Conservation (phyloP, 2,329 filamentous ascomycete species). For the Orbilia brochopaga region DNA sequence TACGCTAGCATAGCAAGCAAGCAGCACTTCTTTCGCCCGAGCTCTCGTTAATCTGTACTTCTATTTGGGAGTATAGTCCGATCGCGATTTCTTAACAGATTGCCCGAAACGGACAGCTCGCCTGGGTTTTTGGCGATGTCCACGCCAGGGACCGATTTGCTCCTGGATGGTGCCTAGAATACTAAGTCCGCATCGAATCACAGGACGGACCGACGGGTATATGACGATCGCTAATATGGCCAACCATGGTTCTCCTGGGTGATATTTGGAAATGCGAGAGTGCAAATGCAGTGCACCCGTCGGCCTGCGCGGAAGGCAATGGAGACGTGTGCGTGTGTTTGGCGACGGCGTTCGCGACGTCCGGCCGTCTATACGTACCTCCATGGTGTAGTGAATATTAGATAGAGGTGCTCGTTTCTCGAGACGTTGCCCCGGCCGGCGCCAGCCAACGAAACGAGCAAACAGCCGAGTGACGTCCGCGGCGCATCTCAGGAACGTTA, state of each 20-base stretch:
- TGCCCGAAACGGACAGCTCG: neutral
- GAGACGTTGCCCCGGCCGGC: too few relatives aligned
- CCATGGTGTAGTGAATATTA: too few relatives aligned
- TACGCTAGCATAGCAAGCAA: too few relatives aligned
- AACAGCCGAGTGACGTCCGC: neutral
- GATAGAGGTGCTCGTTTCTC: too few relatives aligned
- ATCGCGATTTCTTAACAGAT: slow-evolving; percentile 42
- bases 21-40: neutral
- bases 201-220: neutral
- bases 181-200: slow-evolving; percentile 6
- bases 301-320: too few relatives aligned
- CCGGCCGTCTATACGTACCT: neutral
- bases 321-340: neutral
- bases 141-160: neutral
- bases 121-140: neutral
- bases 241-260: neutral
- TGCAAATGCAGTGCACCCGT: too few relatives aligned
- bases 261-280: too few relatives aligned
- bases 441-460: neutral
- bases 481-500: too few relatives aligned
- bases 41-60: slow-evolving; percentile 38
- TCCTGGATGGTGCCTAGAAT: neutral
- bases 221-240: neutral
- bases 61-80: slow-evolving; percentile 21
- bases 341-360: neutral